Evolutionary conservation across 495 filamentous ascomycete species (phyloP), one percentile per base, ranked within the genome.

Genomic region (Daldinia loculata): DNA sequence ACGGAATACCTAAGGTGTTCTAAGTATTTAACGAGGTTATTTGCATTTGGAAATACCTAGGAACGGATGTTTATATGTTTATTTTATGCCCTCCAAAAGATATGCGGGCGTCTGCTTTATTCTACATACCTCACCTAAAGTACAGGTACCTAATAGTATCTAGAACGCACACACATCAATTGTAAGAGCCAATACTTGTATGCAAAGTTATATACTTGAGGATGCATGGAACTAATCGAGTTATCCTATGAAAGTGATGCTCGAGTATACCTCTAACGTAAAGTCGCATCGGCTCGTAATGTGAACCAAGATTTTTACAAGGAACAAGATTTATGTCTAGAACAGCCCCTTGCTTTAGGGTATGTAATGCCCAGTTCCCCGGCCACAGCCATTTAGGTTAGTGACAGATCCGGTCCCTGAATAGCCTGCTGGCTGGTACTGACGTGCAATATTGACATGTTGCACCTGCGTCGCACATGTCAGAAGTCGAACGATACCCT

Each of bases 381-480:
- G 56, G 41, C 57, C 39, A 51, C 48, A 57, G 17, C 12, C 22
- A 51, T 26, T 48, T 39, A 69, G 70, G 66, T 63, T 73, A 34
- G 66, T 69, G 70, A 66, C 70, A 73, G 70, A 73, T 73, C 66
- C 70, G 66, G 66, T 27, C 38, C 24, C 32, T 17, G 65, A 58
- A 53, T 24, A 67, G 63, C 55, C 64, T 61, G 34, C 53, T 67
- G 56, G 29, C 19, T 32, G 34, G 52, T 59, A 58, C 34, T 43
- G 22, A 60, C 30, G 52, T 60, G 53, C 41, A 41, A 57, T 57
- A 26, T 68, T 69, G 70, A 56, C 60, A 65, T 56, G 65, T 64
- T 51, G 26, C 61, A 65, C 56, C 19, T 48, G 65, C 41, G 15
- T 45, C 17, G 68, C 61, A 6, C 9, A 14, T 26, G 8, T 39